phyloP scores from a whole-genome alignment of 305 asterid species.

The Plantago coronopus region DNA sequence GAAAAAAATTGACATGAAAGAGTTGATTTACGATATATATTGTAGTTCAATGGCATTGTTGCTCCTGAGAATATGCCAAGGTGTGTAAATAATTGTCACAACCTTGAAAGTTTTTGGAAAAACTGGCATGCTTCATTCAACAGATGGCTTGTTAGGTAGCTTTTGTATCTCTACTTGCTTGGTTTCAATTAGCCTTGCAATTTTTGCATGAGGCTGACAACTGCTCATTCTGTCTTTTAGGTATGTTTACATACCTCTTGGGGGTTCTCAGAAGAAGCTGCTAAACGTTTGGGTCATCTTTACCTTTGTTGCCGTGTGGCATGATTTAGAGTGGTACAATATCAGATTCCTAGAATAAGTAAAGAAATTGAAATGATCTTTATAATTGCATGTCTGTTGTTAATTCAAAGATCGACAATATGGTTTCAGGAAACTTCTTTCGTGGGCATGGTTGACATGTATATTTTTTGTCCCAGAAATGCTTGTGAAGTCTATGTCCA shows the following conservation, averaged over 20 bases:
- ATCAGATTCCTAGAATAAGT: conserved; percentile 18
- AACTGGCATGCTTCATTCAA: conserved; percentile 99
- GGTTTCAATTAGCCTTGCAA: conserved; percentile 13
- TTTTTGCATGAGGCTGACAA: conserved; percentile 9
- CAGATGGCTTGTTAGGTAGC: conserved; percentile 97
- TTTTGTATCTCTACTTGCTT: conserved; percentile 8
- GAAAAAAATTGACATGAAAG: conserved; percentile 15
- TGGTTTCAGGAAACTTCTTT: conserved; percentile 85
- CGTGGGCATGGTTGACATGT: conserved; percentile 99
- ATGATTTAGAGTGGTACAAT: conserved; percentile 94
- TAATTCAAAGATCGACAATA: conserved; percentile 22
- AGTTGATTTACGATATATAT: conserved; percentile 17
- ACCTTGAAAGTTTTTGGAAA: conserved; percentile 92
- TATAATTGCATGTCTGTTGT: conserved; percentile 22
- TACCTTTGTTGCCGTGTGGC: conserved; percentile 98
- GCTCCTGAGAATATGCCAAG: conserved; percentile 96
- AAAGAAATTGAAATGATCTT: conserved; percentile 14
- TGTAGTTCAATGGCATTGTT: conserved; percentile 89
- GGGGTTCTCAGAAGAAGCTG: conserved; percentile 83
- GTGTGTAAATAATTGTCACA: conserved; percentile 91
- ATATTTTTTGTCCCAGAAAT: conserved; percentile 91
- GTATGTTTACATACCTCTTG: conserved; percentile 93
- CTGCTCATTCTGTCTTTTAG: conserved; percentile 34
- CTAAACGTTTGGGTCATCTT: conserved; percentile 92
- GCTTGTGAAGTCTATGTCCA: conserved; percentile 71